Base-by-base conservation (phyloP, 495 filamentous ascomycete genomes). In the Aspergillus baeticus region DNA sequence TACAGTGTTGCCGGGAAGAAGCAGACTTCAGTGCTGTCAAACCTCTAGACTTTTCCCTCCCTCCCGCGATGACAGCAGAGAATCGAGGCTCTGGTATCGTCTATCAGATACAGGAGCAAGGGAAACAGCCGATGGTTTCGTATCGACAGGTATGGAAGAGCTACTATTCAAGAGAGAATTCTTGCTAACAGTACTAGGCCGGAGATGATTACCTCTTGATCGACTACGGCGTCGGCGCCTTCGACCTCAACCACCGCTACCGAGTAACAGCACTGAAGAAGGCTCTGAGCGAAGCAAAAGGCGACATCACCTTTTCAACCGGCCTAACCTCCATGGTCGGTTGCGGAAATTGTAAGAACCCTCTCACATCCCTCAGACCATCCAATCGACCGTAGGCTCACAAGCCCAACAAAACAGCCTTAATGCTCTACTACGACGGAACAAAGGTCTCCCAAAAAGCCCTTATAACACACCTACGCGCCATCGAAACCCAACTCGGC, bases 141-240 rank as follows among this genome's bases (percentile, higher is more conserved):
- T 83, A 81, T 60, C 70, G 78, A 58, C 80, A 81, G 66, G 75
- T 73, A 59, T 41, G 51, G 44, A 23, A 14, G 23, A 21, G 13
- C 41, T 13, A 34, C 20, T 0, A 6, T 8, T 22, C 10, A 4
- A 6, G 5, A 14, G 20, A 23, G 5, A 36, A 31, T 31, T 45
- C 18, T 41, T 7, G 10, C 21, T 39, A 10, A 22, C 33, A n/a
- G 14, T 4, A 4, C 17, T 51, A 78, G 71, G 80, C 77, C n/a
- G 82, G 77, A 14, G 82, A 85, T 57, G 76, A 77, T 42, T 77
- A 75, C 55, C 51, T 85, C 3, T 58, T 85, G 15, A 68, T 85
- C 11, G 81, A 84, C 47, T 81, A 82, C 45, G 82, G 81, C 22
- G 55, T 72, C 15, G 77, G 76, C 6, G 55, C 51, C 6, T 80